Conservation (phyloP, 805 yeast genomes). For the Zygotorulaspora danielsina region DNA sequence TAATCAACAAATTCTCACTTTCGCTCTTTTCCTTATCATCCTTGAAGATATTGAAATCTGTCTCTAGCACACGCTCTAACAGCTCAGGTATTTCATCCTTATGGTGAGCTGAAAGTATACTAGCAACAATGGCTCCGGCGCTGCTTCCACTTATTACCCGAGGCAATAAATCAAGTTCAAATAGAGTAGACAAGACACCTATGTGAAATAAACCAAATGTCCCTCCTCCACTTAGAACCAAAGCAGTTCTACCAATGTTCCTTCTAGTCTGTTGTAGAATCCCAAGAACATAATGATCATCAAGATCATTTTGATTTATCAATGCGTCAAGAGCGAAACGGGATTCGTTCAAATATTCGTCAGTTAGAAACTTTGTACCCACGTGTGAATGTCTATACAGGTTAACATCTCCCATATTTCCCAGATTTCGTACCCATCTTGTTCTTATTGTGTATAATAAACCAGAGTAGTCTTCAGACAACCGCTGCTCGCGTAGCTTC, state of each 20-base stretch:
- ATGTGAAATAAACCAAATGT: slow-evolving; percentile 90
- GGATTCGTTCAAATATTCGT: slow-evolving; percentile 79
- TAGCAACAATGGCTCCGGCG: slow-evolving; percentile 93
- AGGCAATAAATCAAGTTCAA: slow-evolving; percentile 74
- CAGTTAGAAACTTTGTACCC: slow-evolving; percentile 82
- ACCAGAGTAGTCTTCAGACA: slow-evolving; percentile 50
- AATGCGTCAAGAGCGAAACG: slow-evolving; percentile 39
- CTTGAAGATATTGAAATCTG: slow-evolving; percentile 52
- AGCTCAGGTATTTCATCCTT: slow-evolving; percentile 62
- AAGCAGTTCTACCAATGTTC: slow-evolving; percentile 90
- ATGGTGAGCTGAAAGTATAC: slow-evolving; percentile 76
- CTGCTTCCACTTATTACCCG: slow-evolving; percentile 89
- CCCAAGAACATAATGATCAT: slow-evolving; percentile 65
- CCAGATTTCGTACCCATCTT: slow-evolving; percentile 78
- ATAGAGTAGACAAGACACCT: slow-evolving; percentile 79
- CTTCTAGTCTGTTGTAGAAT: slow-evolving; percentile 83
- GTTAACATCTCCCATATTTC: slow-evolving; percentile 78
- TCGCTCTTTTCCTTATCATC: slow-evolving; percentile 48
- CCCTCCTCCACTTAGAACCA: slow-evolving; percentile 94
- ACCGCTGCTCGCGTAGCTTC: slow-evolving; percentile 58
- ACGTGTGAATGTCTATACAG: slow-evolving; percentile 73
- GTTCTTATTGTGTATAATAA: slow-evolving; percentile 76
- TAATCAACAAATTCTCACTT: slow-evolving; percentile 48
- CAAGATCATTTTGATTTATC: slow-evolving; percentile 40
- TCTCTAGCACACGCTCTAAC: slow-evolving; percentile 44